Percentiles rank a stretch among this genome's conserved stretches.
Evolutionary conservation across 495 filamentous ascomycete genomes (phyloP).

Genomic region (Podospora conica): DNA sequence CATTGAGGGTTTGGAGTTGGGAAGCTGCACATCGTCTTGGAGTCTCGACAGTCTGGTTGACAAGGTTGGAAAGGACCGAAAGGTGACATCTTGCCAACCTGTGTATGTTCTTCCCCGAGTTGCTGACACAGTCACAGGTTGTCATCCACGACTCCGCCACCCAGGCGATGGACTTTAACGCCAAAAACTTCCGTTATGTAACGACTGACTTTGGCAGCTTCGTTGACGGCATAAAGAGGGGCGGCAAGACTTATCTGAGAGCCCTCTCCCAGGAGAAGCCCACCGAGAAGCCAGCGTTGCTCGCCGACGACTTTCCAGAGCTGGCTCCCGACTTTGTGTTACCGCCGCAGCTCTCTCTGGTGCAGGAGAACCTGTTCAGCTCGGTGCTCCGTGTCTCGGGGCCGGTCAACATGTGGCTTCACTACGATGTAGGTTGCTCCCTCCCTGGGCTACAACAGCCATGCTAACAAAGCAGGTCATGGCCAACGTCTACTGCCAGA

Average conservation of each 20-base stretch:
- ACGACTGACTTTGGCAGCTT: slow-evolving; percentile 65
- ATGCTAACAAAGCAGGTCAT: slow-evolving; percentile 53
- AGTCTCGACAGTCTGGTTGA: slow-evolving; percentile 60
- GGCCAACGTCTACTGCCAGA: slow-evolving; percentile 83
- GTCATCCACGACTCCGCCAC: slow-evolving; percentile 61
- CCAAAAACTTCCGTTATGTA: slow-evolving; percentile 75
- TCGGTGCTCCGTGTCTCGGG: slow-evolving; percentile 76
- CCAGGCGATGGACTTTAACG: slow-evolving; percentile 68
- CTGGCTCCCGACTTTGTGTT: slow-evolving; percentile 65
- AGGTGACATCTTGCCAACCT: slow-evolving; percentile 40
- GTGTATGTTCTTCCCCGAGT: not conserved
- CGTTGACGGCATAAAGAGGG: slow-evolving; percentile 50
- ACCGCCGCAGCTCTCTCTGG: slow-evolving; percentile 55
- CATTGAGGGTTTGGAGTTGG: slow-evolving; percentile 58
- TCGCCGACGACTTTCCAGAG: slow-evolving; percentile 63
- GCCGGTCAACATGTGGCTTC: slow-evolving; percentile 82
- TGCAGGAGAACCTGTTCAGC: slow-evolving; percentile 61
- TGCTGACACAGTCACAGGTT: slow-evolving; percentile 41
- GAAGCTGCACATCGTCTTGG: slow-evolving; percentile 62
- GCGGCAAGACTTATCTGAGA: slow-evolving; percentile 68
- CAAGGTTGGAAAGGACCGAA: slow-evolving; percentile 56
- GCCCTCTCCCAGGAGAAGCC: slow-evolving; percentile 65
- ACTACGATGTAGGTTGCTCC: slow-evolving; percentile 65
- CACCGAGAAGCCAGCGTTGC: slow-evolving; percentile 57
- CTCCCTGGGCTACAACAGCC: not conserved